Evolutionary conservation across 306 rosid species (phyloP).

Genomic region (Phaseolus lunatus): DNA sequence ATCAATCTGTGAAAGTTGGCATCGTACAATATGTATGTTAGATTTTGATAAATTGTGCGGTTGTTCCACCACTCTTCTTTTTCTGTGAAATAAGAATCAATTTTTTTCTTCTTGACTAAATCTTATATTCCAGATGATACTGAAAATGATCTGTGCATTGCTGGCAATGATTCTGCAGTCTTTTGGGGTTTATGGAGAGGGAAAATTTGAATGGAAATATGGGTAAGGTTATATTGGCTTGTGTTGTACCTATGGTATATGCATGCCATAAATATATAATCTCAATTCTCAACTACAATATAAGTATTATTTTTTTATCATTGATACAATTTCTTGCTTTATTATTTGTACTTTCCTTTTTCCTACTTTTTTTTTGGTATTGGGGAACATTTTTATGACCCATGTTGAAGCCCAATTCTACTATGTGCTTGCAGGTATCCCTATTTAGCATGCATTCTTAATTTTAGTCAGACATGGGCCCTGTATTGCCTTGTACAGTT

Average conservation of each 20-base stretch:
- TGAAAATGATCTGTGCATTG: conserved; percentile 94
- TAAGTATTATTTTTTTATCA: background rate
- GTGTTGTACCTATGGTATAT: background rate
- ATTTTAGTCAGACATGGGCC: conserved; percentile 99
- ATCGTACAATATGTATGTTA: conserved; percentile 97
- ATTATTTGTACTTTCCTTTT: conserved; percentile 3
- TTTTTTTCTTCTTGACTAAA: conserved; percentile 46
- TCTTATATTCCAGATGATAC: conserved; percentile 77
- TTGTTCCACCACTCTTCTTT: conserved; percentile 20
- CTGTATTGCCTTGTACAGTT: conserved; percentile 96
- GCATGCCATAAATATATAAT: conserved; percentile 31
- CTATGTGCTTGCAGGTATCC: conserved; percentile 81
- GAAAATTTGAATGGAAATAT: conserved; percentile 89
- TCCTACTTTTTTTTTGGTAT: background rate
- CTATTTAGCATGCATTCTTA: conserved; percentile 90
- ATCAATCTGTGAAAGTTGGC: conserved; percentile 97
- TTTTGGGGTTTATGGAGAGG: conserved; percentile 98
- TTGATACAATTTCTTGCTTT: conserved; percentile 17
- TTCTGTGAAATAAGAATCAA: conserved; percentile 5
- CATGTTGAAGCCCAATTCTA: conserved; percentile 44
- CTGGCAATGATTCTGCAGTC: conserved; percentile 92
- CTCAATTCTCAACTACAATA: conserved; percentile 24
- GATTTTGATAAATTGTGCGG: conserved; percentile 43
- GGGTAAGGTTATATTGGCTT: conserved; percentile 65
- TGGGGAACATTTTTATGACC: background rate